Evolutionary conservation across 306 rosid genomes (phyloP), one percentile per base, ranked within the genome.

Genomic region (Dalbergia cultrata): DNA sequence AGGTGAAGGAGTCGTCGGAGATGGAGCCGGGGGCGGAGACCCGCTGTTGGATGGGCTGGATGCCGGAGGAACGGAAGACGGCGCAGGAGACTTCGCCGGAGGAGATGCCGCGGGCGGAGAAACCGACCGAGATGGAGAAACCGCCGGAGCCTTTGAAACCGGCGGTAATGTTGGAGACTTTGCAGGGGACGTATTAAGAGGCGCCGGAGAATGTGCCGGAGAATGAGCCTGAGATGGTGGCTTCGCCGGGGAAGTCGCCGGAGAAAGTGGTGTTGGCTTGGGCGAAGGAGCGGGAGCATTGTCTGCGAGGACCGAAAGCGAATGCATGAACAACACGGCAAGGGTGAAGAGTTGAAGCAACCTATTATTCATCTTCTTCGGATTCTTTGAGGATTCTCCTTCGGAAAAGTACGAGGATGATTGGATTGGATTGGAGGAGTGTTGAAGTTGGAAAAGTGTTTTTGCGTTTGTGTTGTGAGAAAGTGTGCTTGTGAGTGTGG

Each of bases 201-300:
- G 31, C 31, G 31, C 31, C 31, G 31, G 31, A 26, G 31, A 53
- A 54, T 54, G 60, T 6, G 64, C 13, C 19, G 71, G 73, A 69
- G 79, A 1, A 67, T 43, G 18, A 0, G 80, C 72, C 18, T 88
- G 75, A 71, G 87, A 70, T 5, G 88, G 83, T 3, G 89, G 54
- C 0, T 85, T 80, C 0, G 90, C 54, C 9, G 87, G 84, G 8
- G 78, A 43, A 3, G 35, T 52, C 0, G 81, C 7, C 2, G 76
- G 2, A 9, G 81, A 6, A 26, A 26, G 31, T 26, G 31, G 31
- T 1, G 31, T 26, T 66, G 93, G 80, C 22, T 84, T 84, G 21
- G 94, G 98, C 3, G 98, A 86, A 70, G 93, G 89, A 80, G 93
- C 75, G 8, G 94, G 97, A 16, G 97, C 94, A 76, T 90, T 81